These are phyloP conservation scores for Alternaria brassicicola DNA, from an alignment of 2,329 filamentous ascomycete genomes.

Conservation along the genomic window DNA sequence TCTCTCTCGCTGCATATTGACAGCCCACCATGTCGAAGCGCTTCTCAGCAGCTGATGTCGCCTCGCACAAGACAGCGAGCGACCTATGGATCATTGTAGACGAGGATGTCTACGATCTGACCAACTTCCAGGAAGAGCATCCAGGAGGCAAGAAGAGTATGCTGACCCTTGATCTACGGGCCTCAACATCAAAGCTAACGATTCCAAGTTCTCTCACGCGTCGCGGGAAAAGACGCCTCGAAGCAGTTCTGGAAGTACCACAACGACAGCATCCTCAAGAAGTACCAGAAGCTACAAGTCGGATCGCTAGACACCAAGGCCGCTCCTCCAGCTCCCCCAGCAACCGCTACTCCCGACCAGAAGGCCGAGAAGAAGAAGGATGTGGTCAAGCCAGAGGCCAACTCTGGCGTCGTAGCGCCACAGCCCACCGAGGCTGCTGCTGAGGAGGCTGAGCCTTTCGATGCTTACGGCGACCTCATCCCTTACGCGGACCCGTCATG, in stretches of 20 bases:
- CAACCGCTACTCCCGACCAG: constrained; percentile 55
- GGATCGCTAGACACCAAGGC: constrained; percentile 84
- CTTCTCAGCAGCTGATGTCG: constrained; percentile 83
- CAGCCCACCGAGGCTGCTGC: constrained; percentile 47
- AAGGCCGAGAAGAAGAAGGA: constrained; percentile 55
- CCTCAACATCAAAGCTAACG: constrained; percentile 20
- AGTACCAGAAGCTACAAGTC: constrained; percentile 66
- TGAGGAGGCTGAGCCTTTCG: constrained; percentile 73
- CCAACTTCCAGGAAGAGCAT: constrained; percentile 64
- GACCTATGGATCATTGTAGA: constrained; percentile 90
- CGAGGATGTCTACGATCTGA: constrained; percentile 94
- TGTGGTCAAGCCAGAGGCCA: constrained; percentile 63
- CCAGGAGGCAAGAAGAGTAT: constrained; percentile 74
- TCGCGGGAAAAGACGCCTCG: constrained; percentile 70
- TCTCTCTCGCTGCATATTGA: constrained; percentile 10
- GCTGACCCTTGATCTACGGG: constrained; percentile 23
- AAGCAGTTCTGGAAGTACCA: constrained; percentile 73
- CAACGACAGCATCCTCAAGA: constrained; percentile 66
- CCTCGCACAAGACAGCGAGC: constrained; percentile 86
- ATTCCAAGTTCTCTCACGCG: constrained; percentile 63
- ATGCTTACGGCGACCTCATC: constrained; percentile 83
- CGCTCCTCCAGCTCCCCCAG: constrained; percentile 59
- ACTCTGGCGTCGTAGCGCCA: constrained; percentile 60
- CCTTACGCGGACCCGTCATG: constrained; percentile 92
- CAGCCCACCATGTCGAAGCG: constrained; percentile 75